phyloP scores from a whole-genome alignment of 305 asterid species.

The Fraxinus albicans region DNA sequence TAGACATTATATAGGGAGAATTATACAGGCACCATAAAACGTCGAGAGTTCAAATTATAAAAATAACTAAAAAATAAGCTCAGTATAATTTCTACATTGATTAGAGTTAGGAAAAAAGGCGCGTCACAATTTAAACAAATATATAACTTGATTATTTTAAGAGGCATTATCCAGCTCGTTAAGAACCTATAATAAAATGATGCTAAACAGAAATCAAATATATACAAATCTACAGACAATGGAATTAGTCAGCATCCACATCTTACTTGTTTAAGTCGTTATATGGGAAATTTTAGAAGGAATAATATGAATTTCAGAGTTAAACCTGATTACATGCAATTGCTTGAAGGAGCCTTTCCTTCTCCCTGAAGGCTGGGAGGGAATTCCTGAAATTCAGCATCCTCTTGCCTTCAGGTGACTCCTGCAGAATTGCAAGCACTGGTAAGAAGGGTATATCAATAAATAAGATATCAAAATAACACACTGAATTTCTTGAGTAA shows the following conservation, averaged over 20 bases:
- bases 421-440: slow-evolving; percentile 40
- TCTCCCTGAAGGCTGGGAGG: slow-evolving; percentile 90
- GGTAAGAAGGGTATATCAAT: slow-evolving; percentile 2
- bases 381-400: slow-evolving; percentile 83
- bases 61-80: background rate
- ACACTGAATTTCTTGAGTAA: background rate
- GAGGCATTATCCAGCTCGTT: background rate
- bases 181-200: background rate
- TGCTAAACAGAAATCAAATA: background rate
- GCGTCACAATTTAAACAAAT: background rate
- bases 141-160: background rate
- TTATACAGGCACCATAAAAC: background rate
- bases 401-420: slow-evolving; percentile 90
- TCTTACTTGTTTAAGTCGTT: slow-evolving; percentile 4
- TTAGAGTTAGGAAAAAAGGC: background rate
- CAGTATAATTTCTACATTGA: background rate
- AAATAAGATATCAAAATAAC: slow-evolving; percentile 13
- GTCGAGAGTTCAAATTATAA: background rate
- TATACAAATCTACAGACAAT: background rate
- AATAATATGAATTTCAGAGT: slow-evolving; percentile 24
- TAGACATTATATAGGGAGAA: background rate
- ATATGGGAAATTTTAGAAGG: slow-evolving; percentile 9
- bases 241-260: background rate
- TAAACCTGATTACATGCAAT: slow-evolving; percentile 92
- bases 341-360: slow-evolving; percentile 92